Base-by-base conservation (phyloP, 2,329 filamentous ascomycete species). In the Gyromitra esculenta region DNA sequence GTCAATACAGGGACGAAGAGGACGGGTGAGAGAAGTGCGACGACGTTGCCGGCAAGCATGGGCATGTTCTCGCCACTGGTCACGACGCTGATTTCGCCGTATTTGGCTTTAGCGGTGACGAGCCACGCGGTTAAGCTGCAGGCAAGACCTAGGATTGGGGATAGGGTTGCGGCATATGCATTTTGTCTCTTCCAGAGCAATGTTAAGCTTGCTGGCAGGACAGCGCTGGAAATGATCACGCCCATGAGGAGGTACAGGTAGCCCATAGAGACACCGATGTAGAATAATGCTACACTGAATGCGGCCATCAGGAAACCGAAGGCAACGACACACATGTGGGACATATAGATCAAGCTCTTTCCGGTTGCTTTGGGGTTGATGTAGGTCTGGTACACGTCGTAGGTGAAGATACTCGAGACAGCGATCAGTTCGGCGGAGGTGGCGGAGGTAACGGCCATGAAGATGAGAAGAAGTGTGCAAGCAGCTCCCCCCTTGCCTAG, bases 171-270 rank as follows among this genome's bases (percentile, higher is more conserved):
- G 0, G 92, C 91, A 82, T 89, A 89, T 85, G 89, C 90, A 81
- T 92, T 93, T 83, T 96, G 93, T 1, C 91, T 89, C 64, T 88
- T 88, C 93, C 93, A 97, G 75, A 94, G 86, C 0, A 97, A 87
- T 0, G 93, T 92, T 78, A 97, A 85, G 0, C 92, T 91, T 0
- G 93, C 92, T 0, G 94, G 94, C 11, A 97, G 87, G 2, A 97
- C 93, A 1, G 93, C 94, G 0, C 92, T 89, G 0, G 91, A 93
- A 82, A 97, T 96, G 81, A 97, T 92, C 65, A 94, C 92, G 6
- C 94, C 94, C 94, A 97, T 97, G 82, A 97, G 88, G 0, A 97
- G 85, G 82, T 96, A 96, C 1, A 96, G 86, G 81, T 94, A 96
- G 9, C 93, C 94, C 92, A 97, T 96, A 9, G 89, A 91, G 77